Evolutionary conservation across 345 rosid genomes (phyloP).

Genomic region (Stellera chamaejasme): DNA sequence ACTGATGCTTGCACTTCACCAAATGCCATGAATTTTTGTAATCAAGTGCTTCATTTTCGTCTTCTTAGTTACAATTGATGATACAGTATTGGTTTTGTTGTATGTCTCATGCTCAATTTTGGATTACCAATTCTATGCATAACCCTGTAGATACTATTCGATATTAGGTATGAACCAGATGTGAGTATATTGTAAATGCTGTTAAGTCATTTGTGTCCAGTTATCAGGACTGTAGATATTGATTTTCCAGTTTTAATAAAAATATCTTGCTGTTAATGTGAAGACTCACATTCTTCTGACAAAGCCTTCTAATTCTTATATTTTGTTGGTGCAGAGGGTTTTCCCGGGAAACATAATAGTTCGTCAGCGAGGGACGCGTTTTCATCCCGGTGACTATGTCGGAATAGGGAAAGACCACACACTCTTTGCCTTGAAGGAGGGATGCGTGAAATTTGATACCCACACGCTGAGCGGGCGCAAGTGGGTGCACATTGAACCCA

Average conservation of each 20-base stretch:
- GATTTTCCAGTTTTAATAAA: too few species aligned
- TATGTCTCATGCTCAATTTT: too few species aligned
- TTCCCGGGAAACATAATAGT: constrained; percentile 88
- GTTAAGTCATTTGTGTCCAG: too few species aligned
- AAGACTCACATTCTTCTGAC: too few species aligned
- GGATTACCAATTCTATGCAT: too few species aligned
- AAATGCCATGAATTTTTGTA: neutral
- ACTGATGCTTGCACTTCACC: neutral
- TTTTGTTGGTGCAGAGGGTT: constrained; percentile 41
- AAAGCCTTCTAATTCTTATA: too few species aligned
- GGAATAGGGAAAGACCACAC: constrained; percentile 79
- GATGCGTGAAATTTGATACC: constrained; percentile 61
- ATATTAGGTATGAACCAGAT: too few species aligned
- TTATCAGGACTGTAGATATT: too few species aligned
- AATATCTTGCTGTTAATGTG: too few species aligned
- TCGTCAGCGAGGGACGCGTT: constrained; percentile 69
- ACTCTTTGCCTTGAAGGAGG: constrained; percentile 62
- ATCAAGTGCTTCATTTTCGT: neutral
- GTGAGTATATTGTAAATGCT: too few species aligned
- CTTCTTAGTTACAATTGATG: neutral
- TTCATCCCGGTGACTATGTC: constrained; percentile 85
- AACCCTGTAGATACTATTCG: too few species aligned
- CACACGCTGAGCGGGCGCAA: constrained; percentile 64
- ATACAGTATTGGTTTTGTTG: constrained; percentile 1
- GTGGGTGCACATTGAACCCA: constrained; percentile 70